A percentile compares a stretch with the other conserved stretches of the same genome.
Conservation (phyloP, 345 rosid species). For the Trapa bicornis region DNA sequence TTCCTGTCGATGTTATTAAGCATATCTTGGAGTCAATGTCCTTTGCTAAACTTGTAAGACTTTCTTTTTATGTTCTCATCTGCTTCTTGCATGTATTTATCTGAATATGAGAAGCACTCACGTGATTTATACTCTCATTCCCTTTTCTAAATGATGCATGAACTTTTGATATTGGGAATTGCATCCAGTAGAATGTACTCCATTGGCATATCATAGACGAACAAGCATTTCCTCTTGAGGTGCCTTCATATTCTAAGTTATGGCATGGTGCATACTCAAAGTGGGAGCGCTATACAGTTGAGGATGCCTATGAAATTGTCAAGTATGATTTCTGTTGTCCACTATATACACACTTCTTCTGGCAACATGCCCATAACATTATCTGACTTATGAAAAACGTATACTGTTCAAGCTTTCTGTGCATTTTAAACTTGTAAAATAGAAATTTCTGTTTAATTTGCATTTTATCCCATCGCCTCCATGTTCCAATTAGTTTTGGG, state of each 20-base stretch:
- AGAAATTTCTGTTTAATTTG: background rate
- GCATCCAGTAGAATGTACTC: slow-evolving; percentile 70
- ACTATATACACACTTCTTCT: no score
- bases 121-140: slow-evolving; percentile 5
- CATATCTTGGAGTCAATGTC: slow-evolving; percentile 86
- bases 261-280: slow-evolving; percentile 86
- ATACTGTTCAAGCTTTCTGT: background rate
- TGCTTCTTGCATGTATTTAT: slow-evolving; percentile 10
- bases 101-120: slow-evolving; percentile 4
- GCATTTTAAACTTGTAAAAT: background rate
- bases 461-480: background rate
- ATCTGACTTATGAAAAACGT: background rate
- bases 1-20: slow-evolving; percentile 66
- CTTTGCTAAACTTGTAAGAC: slow-evolving; percentile 83
- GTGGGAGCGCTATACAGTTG: slow-evolving; percentile 86
- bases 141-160: slow-evolving; percentile 4
- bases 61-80: slow-evolving; percentile 1
- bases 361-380: background rate
- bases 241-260: slow-evolving; percentile 68
- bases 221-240: slow-evolving; percentile 84
- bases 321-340: slow-evolving; percentile 28
- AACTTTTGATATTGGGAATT: slow-evolving; percentile 25
- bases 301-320: slow-evolving; percentile 83
- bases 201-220: slow-evolving; percentile 97
- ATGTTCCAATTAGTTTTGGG: background rate